Evolutionary conservation across 2,329 filamentous ascomycete species (phyloP).

Genomic region (Salinomyces thailandicus): DNA sequence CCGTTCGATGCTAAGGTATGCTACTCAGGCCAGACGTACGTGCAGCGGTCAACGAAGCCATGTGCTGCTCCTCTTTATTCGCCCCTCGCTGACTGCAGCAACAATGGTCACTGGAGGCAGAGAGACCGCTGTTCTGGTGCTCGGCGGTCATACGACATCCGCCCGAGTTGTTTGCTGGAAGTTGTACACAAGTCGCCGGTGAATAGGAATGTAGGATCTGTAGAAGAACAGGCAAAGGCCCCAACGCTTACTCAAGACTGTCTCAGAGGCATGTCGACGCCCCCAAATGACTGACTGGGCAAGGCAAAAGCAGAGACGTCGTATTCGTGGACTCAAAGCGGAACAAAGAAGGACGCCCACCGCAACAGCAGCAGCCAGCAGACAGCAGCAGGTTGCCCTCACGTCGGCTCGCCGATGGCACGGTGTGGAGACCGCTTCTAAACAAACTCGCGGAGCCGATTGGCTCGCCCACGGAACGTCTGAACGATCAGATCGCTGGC

Average conservation of each 20-base stretch:
- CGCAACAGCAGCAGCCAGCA: too few relatives aligned
- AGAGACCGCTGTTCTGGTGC: not conserved
- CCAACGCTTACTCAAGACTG: too few relatives aligned
- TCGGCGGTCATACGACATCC: not conserved
- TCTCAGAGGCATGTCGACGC: constrained; percentile 3
- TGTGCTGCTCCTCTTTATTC: constrained; percentile 7
- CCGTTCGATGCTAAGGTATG: constrained; percentile 4
- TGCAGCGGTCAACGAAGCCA: constrained; percentile 12
- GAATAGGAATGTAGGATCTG: not conserved
- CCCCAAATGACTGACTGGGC: too few relatives aligned
- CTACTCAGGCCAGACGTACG: constrained; percentile 1
- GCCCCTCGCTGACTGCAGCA: not conserved
- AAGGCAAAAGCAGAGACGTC: too few relatives aligned
- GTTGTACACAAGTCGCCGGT: not conserved
- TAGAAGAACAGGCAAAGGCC: too few relatives aligned
- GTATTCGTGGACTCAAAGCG: not conserved
- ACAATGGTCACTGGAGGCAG: constrained; percentile 1
- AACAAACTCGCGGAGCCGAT: not conserved
- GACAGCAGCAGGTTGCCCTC: not conserved
- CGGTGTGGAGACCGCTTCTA: too few relatives aligned
- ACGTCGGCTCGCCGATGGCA: not conserved
- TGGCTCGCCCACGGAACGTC: not conserved
- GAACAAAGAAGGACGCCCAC: not conserved
- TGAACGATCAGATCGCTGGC: too few relatives aligned
- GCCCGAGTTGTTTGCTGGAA: constrained; percentile 3